Evolutionary conservation across 78 protist species (phyloP), one percentile per base, ranked within the genome.

Genomic region (Capsaspora owczarzaki): DNA sequence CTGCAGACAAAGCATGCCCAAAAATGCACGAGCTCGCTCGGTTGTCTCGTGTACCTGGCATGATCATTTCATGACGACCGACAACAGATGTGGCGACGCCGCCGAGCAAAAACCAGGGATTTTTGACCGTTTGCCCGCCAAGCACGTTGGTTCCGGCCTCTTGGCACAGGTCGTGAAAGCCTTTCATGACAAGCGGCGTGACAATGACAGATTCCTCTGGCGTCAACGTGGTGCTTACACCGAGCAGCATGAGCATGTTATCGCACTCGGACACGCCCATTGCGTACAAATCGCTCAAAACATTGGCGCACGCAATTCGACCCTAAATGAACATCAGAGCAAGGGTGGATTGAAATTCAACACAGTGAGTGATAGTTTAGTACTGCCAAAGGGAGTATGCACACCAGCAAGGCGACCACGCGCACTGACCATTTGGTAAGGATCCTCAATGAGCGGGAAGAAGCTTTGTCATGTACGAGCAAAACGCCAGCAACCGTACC

Each of bases 281-380:
- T n/a, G 89, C 79, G 83, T 91, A 93, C 41, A 93, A 27, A 76
- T 93, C 97, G 38, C 88, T 79, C 47, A 93, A 74, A 61, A 93
- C 94, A 68, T 93, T 93, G 27, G 94, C 93, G 77, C 93, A 87
- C n/a, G 90, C 94, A 41, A 93, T 89, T 63, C n/a, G n/a, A n/a
- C n/a, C n/a, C n/a, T n/a, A n/a, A n/a, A 82, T 86, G 89, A 0
- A 71, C 2, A 4, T 22, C 19, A 8, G 22, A 31, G 78, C 46
- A 25, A 6, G 10, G 6, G 5, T 8, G 37, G 6, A 16, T 5
- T 74, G 47, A 20, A 5, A 16, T 43, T n/a, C 19, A 40, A 74
- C 19, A 16, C 5, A 8, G n/a, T 27, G 42, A 6, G 42, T 16
- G n/a, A 63, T 6, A 16, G 35, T 20, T 22, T 31, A 63, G 8